A percentile compares a stretch with the other conserved stretches of the same genome.
phyloP scores from a whole-genome alignment of 768 basidiomycete species.

The Rubroboletus pulcherrimus region DNA sequence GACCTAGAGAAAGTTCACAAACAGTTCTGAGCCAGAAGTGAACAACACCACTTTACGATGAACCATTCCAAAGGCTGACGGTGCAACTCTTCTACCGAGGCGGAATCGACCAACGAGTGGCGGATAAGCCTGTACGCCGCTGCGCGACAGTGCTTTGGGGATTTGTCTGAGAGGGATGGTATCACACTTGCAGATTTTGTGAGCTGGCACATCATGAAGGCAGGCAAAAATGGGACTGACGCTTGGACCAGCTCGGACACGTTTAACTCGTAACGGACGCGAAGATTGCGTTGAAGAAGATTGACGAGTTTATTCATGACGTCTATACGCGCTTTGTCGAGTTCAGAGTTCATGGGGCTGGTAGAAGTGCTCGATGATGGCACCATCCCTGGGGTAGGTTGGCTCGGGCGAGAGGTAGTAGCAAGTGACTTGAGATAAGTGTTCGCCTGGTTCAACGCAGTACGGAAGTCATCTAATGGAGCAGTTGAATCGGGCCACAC shows the following conservation, averaged over 20 bases:
- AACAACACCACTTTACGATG: conserved; percentile 69
- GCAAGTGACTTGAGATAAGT: conserved; percentile 54
- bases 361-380: conserved; percentile 37
- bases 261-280: conserved; percentile 74
- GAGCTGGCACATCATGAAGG: conserved; percentile 7
- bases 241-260: conserved; percentile 66
- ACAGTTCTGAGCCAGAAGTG: background rate
- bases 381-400: conserved; percentile 35
- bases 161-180: conserved; percentile 71
- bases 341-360: conserved; percentile 35
- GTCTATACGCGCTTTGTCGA: conserved; percentile 56
- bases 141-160: conserved; percentile 70
- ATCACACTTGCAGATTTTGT: conserved; percentile 53
- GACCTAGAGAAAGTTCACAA: conserved; percentile 47
- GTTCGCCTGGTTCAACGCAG: conserved; percentile 62
- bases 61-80: conserved; percentile 80
- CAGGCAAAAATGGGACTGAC: conserved; percentile 44
- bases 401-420: conserved; percentile 37
- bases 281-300: conserved; percentile 64
- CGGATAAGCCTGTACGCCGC: conserved; percentile 82
- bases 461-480: conserved; percentile 65
- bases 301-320: conserved; percentile 61
- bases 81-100: conserved; percentile 64
- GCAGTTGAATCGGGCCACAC: conserved; percentile 9
- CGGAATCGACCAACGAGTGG: conserved; percentile 66